Percentiles rank a stretch among this genome's conserved stretches.
These are phyloP conservation scores for Schizopora paradoxa DNA, from an alignment of 1,284 basidiomycete genomes.

Conservation along the genomic window DNA sequence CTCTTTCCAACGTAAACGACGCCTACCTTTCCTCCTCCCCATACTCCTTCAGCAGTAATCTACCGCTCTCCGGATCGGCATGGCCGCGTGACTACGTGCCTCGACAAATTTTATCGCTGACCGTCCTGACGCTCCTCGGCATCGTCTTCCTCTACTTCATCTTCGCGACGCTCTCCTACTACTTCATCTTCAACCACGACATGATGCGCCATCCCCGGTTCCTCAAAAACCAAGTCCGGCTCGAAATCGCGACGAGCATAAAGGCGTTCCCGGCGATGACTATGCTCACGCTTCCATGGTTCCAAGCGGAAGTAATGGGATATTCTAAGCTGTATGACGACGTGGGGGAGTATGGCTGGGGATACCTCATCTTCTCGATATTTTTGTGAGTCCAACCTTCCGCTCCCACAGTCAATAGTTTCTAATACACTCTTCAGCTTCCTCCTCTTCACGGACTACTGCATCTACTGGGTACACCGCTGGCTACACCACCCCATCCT, in stretches of 20 bases:
- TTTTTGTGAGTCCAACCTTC: conserved; percentile 49
- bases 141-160: conserved; percentile 83
- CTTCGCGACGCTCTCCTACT: conserved; percentile 82
- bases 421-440: conserved; percentile 43
- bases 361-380: conserved; percentile 58
- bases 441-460: conserved; percentile 87
- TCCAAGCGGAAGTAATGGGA: conserved; percentile 88
- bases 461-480: conserved; percentile 95
- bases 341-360: conserved; percentile 66
- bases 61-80: conserved; percentile 43
- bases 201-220: conserved; percentile 96
- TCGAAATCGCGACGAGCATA: conserved; percentile 79
- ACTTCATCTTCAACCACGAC: conserved; percentile 89
- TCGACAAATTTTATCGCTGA: conserved; percentile 77
- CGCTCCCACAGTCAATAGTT: neutral
- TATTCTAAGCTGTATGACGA: conserved; percentile 78
- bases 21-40: conserved; percentile 26
- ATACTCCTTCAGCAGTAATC: conserved; percentile 25
- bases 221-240: conserved; percentile 79
- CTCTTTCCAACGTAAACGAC: conserved; percentile 35
- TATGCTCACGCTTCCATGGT: conserved; percentile 88
- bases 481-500: conserved; percentile 80
- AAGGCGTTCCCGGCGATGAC: conserved; percentile 79
- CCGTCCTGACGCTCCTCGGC: conserved; percentile 72
- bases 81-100: conserved; percentile 79